These are phyloP conservation scores for Teratosphaeria nubilosa DNA, from an alignment of 2,329 filamentous ascomycete genomes.

Conservation along the genomic window DNA sequence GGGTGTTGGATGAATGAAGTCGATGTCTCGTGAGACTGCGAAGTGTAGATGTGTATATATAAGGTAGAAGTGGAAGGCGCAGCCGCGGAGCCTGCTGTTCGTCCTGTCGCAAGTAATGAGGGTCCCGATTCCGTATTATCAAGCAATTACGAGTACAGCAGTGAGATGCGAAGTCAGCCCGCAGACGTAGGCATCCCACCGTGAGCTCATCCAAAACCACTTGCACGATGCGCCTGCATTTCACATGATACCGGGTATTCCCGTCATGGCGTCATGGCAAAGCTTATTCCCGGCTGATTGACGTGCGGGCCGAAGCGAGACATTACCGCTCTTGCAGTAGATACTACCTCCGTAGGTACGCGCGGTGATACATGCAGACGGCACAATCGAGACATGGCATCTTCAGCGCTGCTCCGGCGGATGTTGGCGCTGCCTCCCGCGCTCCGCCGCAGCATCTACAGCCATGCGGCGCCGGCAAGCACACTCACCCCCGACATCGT, in stretches of 20 bases:
- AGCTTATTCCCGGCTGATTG: not conserved
- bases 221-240: not conserved
- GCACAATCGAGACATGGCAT: constrained; percentile 6
- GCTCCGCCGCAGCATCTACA: constrained; percentile 17
- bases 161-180: not conserved
- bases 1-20: not conserved
- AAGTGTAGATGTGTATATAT: not conserved
- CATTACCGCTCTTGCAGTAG: not conserved
- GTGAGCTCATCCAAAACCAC: not conserved
- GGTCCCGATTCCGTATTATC: not conserved
- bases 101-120: not conserved
- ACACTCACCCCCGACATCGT: constrained; percentile 57
- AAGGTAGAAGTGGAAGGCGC: not conserved
- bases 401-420: constrained; percentile 1
- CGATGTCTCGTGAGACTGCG: not conserved
- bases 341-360: too few relatives aligned
- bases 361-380: too few relatives aligned
- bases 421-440: constrained; percentile 19
- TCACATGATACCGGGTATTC: not conserved
- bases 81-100: not conserved
- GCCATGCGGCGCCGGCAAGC: constrained; percentile 9
- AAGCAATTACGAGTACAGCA: not conserved
- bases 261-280: not conserved
- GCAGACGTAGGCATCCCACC: not conserved
- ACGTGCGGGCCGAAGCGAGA: not conserved